Conservation (phyloP, 805 yeast genomes). For the Myxozyma sirexii region DNA sequence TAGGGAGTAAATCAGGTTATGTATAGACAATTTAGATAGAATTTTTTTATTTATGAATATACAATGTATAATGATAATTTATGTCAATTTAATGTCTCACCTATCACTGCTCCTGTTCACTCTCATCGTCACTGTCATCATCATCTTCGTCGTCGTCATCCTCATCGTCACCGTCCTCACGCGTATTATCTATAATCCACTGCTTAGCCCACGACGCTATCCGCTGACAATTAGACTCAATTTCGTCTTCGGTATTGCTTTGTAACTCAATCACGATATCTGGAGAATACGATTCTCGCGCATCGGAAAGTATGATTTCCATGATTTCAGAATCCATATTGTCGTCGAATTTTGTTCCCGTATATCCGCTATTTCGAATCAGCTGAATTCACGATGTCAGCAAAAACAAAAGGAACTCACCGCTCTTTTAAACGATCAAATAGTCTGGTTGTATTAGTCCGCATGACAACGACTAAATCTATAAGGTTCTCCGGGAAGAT, state of each 20-base stretch:
- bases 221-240: constrained; percentile 82
- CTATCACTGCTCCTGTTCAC: too few species aligned
- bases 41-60: not conserved
- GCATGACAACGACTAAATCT: constrained; percentile 86
- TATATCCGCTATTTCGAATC: constrained; percentile 54
- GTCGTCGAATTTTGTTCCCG: constrained; percentile 80
- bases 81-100: too few species aligned
- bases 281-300: constrained; percentile 75
- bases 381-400: not conserved
- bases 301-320: constrained; percentile 88
- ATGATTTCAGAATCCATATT: constrained; percentile 95
- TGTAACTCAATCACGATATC: constrained; percentile 79
- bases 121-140: not conserved
- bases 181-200: constrained; percentile 62
- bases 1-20: constrained; percentile 3
- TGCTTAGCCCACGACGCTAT: constrained; percentile 70
- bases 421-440: constrained; percentile 76
- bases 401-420: constrained; percentile 2
- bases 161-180: constrained; percentile 9
- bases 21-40: not conserved
- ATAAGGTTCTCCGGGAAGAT: constrained; percentile 90
- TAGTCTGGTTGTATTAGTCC: constrained; percentile 71
- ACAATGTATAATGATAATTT: not conserved
- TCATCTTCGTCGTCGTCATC: not conserved
- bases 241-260: constrained; percentile 71